These are phyloP conservation scores for Neospermospora avenae DNA, from an alignment of 2,329 filamentous ascomycete species.

Conservation along the genomic window DNA sequence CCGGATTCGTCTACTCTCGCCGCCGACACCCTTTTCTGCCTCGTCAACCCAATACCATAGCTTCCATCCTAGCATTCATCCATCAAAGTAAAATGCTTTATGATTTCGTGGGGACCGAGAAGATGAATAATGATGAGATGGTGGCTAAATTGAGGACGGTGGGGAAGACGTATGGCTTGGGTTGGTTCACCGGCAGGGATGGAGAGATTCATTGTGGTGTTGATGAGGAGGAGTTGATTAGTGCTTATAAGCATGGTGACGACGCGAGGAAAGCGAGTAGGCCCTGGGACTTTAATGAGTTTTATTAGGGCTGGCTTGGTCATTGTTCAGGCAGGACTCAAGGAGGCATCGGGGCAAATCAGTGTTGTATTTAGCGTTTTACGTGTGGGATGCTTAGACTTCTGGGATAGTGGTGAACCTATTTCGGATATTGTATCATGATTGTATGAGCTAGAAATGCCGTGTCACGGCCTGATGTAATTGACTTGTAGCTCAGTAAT, in stretches of 20 bases:
- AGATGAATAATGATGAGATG: conserved; percentile 55
- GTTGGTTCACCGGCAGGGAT: conserved; percentile 74
- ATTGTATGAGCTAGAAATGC: background rate
- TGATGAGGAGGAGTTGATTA: conserved; percentile 69
- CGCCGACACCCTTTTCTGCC: conserved; percentile 70
- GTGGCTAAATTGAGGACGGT: conserved; percentile 53
- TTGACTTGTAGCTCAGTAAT: too few relatives aligned
- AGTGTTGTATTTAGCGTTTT: background rate
- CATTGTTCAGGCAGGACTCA: background rate
- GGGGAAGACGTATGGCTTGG: conserved; percentile 70
- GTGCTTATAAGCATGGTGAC: conserved; percentile 57
- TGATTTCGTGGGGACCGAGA: conserved; percentile 67
- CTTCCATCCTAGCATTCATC: conserved; percentile 71
- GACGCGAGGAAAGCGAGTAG: conserved; percentile 31
- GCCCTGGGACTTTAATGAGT: conserved; percentile 32
- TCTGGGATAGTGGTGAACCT: background rate
- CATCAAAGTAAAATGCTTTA: conserved; percentile 79
- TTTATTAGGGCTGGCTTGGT: conserved; percentile 23
- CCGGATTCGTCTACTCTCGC: conserved; percentile 56
- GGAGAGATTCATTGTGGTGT: conserved; percentile 72
- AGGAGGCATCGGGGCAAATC: background rate
- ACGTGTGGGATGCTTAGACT: background rate
- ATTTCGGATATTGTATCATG: background rate
- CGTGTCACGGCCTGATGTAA: background rate
- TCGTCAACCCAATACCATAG: conserved; percentile 75